These are phyloP conservation scores for Didymosphaeria variabile DNA, from an alignment of 2,329 filamentous ascomycete genomes.

Conservation along the genomic window DNA sequence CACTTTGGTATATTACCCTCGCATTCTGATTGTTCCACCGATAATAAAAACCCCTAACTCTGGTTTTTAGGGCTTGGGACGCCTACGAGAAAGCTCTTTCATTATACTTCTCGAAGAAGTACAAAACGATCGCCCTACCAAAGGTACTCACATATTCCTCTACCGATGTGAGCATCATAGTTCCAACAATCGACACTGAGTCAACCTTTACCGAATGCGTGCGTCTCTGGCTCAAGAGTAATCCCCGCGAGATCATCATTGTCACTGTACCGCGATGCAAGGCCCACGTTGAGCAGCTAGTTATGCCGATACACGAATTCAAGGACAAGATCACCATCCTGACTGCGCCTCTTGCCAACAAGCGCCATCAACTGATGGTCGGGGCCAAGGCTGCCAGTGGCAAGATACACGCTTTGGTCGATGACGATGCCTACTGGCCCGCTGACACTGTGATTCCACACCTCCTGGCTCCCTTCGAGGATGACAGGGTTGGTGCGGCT, in stretches of 20 bases:
- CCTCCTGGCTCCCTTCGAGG: not conserved
- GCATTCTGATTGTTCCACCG: too few species aligned
- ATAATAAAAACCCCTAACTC: too few species aligned
- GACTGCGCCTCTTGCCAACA: not conserved
- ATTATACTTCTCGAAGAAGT: not conserved
- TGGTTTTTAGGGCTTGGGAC: conserved; percentile 7
- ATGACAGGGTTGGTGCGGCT: not conserved
- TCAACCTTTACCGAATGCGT: conserved; percentile 3
- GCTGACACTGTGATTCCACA: not conserved
- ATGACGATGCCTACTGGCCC: not conserved
- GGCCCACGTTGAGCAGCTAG: not conserved
- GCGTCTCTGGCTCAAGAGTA: not conserved
- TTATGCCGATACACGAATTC: not conserved
- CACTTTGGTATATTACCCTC: too few species aligned
- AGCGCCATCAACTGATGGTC: not conserved
- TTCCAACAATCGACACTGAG: conserved; percentile 2
- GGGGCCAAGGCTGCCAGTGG: not conserved
- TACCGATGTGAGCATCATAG: conserved; percentile 1
- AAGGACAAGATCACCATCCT: not conserved
- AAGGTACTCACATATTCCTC: not conserved
- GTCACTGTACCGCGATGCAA: not conserved
- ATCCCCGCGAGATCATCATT: conserved; percentile 6
- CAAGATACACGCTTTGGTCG: not conserved
- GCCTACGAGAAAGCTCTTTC: not conserved
- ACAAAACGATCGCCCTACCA: not conserved